Conservation (phyloP, 805 yeast genomes). For the Dipodascopsis uninucleata region DNA sequence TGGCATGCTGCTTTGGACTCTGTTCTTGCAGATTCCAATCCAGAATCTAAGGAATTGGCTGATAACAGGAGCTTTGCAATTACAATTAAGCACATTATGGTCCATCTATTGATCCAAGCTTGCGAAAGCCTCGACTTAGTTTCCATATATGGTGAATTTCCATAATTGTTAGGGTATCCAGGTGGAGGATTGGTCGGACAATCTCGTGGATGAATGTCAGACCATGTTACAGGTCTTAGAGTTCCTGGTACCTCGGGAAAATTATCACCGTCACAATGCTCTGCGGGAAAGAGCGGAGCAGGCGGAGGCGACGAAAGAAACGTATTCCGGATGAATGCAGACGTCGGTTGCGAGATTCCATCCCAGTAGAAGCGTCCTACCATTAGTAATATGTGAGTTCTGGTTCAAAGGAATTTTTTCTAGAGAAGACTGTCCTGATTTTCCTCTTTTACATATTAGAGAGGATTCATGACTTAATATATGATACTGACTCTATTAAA, state of each 20-base stretch:
- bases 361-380: too few relatives aligned
- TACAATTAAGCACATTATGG: constrained; percentile 54
- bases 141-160: constrained; percentile 32
- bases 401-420: too few relatives aligned
- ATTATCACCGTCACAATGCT: background rate
- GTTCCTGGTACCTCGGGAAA: background rate
- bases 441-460: too few relatives aligned
- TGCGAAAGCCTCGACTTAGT: constrained; percentile 36
- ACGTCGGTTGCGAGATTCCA: too few relatives aligned
- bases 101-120: constrained; percentile 52
- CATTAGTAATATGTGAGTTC: too few relatives aligned
- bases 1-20: constrained; percentile 47
- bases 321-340: background rate
- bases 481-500: too few relatives aligned
- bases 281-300: constrained; percentile 1
- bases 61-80: constrained; percentile 61
- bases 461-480: too few relatives aligned
- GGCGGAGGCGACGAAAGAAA: too few relatives aligned
- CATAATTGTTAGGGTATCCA: constrained; percentile 16
- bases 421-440: too few relatives aligned
- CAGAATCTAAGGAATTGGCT: constrained; percentile 43
- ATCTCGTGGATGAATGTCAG: constrained; percentile 23
- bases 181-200: constrained; percentile 16
- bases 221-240: constrained; percentile 18
- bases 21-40: constrained; percentile 42